These are phyloP conservation scores for Dichomitus squalens DNA, from an alignment of 1,284 basidiomycete species.

Conservation along the genomic window DNA sequence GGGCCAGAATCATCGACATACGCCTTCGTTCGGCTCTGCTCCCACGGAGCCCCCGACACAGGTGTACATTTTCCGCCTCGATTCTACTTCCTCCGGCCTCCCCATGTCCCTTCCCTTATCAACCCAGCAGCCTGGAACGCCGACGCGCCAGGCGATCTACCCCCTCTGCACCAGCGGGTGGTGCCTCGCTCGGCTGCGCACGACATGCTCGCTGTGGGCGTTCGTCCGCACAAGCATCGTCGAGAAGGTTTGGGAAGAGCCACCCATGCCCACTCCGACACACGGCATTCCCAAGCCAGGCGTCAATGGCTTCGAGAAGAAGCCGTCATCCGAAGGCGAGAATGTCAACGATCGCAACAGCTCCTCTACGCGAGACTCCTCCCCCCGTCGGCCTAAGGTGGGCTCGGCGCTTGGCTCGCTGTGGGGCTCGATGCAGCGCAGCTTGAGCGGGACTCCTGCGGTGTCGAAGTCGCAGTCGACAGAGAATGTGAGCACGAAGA, in stretches of 20 bases:
- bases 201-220: slow-evolving; percentile 91
- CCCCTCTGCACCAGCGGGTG: slow-evolving; percentile 78
- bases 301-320: slow-evolving; percentile 23
- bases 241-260: slow-evolving; percentile 85
- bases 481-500: not conserved
- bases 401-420: slow-evolving; percentile 31
- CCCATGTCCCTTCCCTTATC: slow-evolving; percentile 31
- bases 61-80: slow-evolving; percentile 65
- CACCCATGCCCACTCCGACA: slow-evolving; percentile 37
- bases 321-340: slow-evolving; percentile 12
- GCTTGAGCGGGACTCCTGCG: slow-evolving; percentile 29
- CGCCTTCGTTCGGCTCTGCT: slow-evolving; percentile 36
- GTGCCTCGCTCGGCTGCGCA: slow-evolving; percentile 77
- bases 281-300: slow-evolving; percentile 23
- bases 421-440: slow-evolving; percentile 38
- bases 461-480: slow-evolving; percentile 13
- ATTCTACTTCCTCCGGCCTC: slow-evolving; percentile 34
- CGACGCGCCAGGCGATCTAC: slow-evolving; percentile 44
- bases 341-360: slow-evolving; percentile 20
- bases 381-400: slow-evolving; percentile 35
- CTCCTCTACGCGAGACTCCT: slow-evolving; percentile 26
- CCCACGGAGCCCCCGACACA: slow-evolving; percentile 35
- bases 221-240: slow-evolving; percentile 84
- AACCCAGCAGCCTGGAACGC: slow-evolving; percentile 26
- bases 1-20: slow-evolving; percentile 14